phyloP scores from a whole-genome alignment of 257 asterid genomes.

The Salvia hispanica region DNA sequence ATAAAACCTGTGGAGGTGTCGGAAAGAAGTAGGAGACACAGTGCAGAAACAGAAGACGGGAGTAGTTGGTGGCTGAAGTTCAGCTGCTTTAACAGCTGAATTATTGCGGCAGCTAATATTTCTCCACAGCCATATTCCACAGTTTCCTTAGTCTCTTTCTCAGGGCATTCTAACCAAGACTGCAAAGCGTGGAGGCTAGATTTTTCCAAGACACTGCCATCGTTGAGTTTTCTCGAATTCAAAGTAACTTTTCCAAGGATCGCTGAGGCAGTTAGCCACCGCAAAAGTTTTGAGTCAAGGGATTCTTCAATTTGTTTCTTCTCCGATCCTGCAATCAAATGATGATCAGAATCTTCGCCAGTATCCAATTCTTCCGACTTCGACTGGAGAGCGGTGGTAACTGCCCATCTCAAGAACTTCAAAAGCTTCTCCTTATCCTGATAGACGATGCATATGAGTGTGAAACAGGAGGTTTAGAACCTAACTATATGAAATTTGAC shows the following conservation, averaged over 20 bases:
- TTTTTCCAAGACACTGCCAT: slow-evolving; percentile 37
- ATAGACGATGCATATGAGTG: not conserved
- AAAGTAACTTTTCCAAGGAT: slow-evolving; percentile 59
- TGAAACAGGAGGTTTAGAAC: slow-evolving; percentile 2
- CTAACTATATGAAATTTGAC: slow-evolving; percentile 8
- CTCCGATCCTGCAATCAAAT: slow-evolving; percentile 30
- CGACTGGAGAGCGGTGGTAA: slow-evolving; percentile 60
- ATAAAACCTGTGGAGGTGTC: slow-evolving; percentile 57
- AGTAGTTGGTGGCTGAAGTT: slow-evolving; percentile 52
- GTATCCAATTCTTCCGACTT: slow-evolving; percentile 36
- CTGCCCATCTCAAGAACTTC: slow-evolving; percentile 73
- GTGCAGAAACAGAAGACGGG: slow-evolving; percentile 74
- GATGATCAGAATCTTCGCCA: slow-evolving; percentile 37
- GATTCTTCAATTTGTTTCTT: slow-evolving; percentile 48
- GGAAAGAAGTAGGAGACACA: slow-evolving; percentile 60
- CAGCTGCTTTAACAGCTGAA: slow-evolving; percentile 65
- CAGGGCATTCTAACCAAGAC: slow-evolving; percentile 51
- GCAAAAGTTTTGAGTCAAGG: slow-evolving; percentile 67
- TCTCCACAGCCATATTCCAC: slow-evolving; percentile 39
- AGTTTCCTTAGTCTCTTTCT: slow-evolving; percentile 34
- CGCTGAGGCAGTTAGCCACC: slow-evolving; percentile 86
- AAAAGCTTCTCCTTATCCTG: slow-evolving; percentile 66
- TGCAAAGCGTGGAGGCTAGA: slow-evolving; percentile 43
- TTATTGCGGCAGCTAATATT: slow-evolving; percentile 57
- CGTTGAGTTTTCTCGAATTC: slow-evolving; percentile 38